Evolutionary conservation across 352 stramenopile genomes (phyloP), one percentile per base, ranked within the genome.

Genomic region (Blastocystis sp.): DNA sequence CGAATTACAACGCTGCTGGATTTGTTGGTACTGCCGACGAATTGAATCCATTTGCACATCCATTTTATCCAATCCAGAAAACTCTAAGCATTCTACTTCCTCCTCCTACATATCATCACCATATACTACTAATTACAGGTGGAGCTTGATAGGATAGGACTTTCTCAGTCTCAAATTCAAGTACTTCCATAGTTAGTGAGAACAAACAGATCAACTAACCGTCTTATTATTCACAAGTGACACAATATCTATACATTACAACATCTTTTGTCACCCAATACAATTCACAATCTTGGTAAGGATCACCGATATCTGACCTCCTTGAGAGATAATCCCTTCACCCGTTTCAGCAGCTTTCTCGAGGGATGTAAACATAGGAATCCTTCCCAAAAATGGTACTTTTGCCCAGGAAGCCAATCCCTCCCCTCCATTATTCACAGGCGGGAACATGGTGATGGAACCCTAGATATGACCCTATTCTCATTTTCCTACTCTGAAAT

Each of bases 341-440:
- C 96, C 96, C 73, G 96, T 91, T 88, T 99, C 97, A 90, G 96
- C 98, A 0, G 94, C 91, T 73, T 93, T 91, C 16, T 97, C 95
- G 88, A 99, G 93, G 87, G 97, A 97, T 46, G 95, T 93, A 90
- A 99, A 96, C 29, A 99, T 90, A 0, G 96, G 96, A 61, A 99
- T 86, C 43, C 92, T 92, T 77, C 96, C 96, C 9, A 98, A 93
- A 89, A 98, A 98, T 14, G 95, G 95, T 37, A 98, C 94, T 43
- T 93, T 91, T 87, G 98, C 98, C 75, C 93, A 91, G 63, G 94
- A 93, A 9, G 96, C 95, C 96, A 99, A 98, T 27, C 91, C 93
- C 71, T 95, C 91, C 0, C 95, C 93, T 29, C 95, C 95, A 19
- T 90, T 91, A 27, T 92, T 91, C 14, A 92, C 91, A 0, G 92